phyloP scores from a whole-genome alignment of 169 alveolate genomes.

The Plasmodium gonderi region DNA sequence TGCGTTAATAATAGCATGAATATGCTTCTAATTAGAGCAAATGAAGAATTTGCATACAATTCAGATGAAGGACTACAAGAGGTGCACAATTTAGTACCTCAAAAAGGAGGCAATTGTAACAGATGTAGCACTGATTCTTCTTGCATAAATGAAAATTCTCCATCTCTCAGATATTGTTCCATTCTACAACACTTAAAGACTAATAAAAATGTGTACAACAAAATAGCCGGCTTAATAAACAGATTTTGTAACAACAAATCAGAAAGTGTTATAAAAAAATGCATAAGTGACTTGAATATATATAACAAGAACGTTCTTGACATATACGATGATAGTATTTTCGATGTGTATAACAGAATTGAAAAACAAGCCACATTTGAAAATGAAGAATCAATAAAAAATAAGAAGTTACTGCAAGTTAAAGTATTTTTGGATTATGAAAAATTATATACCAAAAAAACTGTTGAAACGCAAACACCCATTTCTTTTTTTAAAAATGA shows the following conservation, averaged over 20 bases:
- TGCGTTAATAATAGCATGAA: constrained; percentile 35
- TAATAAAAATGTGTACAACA: constrained; percentile 4
- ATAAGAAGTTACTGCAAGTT: constrained; percentile 53
- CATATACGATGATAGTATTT: constrained; percentile 40
- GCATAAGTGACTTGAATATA: constrained; percentile 4
- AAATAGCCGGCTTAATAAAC: not conserved
- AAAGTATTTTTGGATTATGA: constrained; percentile 69
- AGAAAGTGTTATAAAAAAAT: not conserved
- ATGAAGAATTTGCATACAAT: not conserved
- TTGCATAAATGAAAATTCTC: not conserved
- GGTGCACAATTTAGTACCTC: not conserved
- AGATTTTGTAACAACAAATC: not conserved
- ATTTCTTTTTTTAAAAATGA: constrained; percentile 55
- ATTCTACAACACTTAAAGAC: constrained; percentile 4
- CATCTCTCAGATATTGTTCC: not conserved
- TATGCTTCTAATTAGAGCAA: constrained; percentile 2
- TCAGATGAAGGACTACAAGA: not conserved
- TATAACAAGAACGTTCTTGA: constrained; percentile 13
- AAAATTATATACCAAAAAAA: constrained; percentile 61
- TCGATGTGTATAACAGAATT: constrained; percentile 37
- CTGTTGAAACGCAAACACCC: constrained; percentile 73
- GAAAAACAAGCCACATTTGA: constrained; percentile 13
- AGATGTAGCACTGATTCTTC: not conserved
- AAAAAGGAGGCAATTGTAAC: not conserved
- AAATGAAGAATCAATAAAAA: constrained; percentile 58